A percentile compares a stretch with the other conserved stretches of the same genome.
Evolutionary conservation across 768 basidiomycete species (phyloP).

Genomic region (Strobilomyces echinocephalus): DNA sequence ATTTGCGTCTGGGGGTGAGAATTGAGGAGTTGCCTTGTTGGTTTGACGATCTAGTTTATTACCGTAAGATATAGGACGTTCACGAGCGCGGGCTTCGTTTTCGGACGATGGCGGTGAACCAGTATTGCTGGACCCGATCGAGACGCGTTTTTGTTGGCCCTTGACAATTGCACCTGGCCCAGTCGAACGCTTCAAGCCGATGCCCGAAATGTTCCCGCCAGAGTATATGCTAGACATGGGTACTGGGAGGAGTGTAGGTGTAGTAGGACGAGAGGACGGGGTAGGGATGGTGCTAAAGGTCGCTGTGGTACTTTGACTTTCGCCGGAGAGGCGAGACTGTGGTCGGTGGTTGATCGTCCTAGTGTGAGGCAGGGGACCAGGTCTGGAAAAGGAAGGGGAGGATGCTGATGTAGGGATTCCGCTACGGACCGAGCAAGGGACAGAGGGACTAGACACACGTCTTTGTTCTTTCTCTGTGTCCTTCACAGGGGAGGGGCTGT

Average conservation of each 20-base stretch:
- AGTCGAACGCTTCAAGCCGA: constrained; percentile 57
- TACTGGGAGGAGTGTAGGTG: constrained; percentile 74
- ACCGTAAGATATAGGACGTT: constrained; percentile 27
- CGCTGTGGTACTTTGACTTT: constrained; percentile 51
- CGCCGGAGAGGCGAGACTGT: constrained; percentile 68
- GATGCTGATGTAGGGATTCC: constrained; percentile 42
- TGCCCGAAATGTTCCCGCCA: constrained; percentile 32
- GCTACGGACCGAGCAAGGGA: constrained; percentile 49
- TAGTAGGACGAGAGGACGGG: constrained; percentile 64
- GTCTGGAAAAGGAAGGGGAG: constrained; percentile 42
- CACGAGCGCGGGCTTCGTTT: constrained; percentile 21
- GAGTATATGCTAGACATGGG: constrained; percentile 50
- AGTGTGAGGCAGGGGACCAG: constrained; percentile 40
- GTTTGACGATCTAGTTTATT: constrained; percentile 17
- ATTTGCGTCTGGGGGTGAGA: constrained; percentile 41
- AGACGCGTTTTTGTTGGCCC: constrained; percentile 53
- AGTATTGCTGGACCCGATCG: constrained; percentile 46
- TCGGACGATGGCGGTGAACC: constrained; percentile 30
- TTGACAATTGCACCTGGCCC: constrained; percentile 42
- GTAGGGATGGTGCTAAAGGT: constrained; percentile 60
- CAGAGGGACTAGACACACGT: constrained; percentile 59
- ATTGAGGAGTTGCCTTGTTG: constrained; percentile 37
- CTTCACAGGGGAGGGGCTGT: constrained; percentile 68
- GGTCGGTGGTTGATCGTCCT: constrained; percentile 54
- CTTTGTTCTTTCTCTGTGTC: constrained; percentile 52